A percentile compares a stretch with the other conserved stretches of the same genome.
Evolutionary conservation across 768 basidiomycete genomes (phyloP).

Genomic region (Flagelloscypha sp.): DNA sequence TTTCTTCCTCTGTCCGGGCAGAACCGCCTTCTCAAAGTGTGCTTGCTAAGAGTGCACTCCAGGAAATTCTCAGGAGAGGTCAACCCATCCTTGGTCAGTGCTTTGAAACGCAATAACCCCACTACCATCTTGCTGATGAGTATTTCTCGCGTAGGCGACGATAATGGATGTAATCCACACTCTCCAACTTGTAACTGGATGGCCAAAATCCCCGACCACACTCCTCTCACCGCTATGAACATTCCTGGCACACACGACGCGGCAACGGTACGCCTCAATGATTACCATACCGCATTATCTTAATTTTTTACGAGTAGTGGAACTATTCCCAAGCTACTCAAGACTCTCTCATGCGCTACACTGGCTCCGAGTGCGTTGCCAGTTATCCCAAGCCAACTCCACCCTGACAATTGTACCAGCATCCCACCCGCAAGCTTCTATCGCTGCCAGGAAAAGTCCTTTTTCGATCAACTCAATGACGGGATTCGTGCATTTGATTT

Average conservation of each 20-base stretch:
- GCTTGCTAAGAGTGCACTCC: too few species aligned
- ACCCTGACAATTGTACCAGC: slow-evolving; percentile 12
- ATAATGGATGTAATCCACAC: slow-evolving; percentile 26
- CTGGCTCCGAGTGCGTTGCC: slow-evolving; percentile 20
- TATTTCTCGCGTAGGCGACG: slow-evolving; percentile 12
- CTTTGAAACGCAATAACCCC: too few species aligned
- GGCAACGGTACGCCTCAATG: too few species aligned
- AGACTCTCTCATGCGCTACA: slow-evolving; percentile 32
- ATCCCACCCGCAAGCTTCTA: slow-evolving; percentile 26
- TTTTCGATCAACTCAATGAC: slow-evolving; percentile 37
- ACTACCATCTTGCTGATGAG: slow-evolving; percentile 1
- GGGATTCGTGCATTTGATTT: slow-evolving; percentile 45
- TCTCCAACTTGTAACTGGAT: slow-evolving; percentile 37
- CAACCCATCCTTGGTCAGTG: slow-evolving; percentile 24
- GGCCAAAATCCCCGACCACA: slow-evolving; percentile 33
- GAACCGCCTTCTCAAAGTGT: too few species aligned
- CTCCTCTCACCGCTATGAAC: slow-evolving; percentile 38
- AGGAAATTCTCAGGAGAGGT: slow-evolving; percentile 21
- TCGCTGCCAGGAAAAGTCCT: slow-evolving; percentile 38
- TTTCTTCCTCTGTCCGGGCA: too few species aligned
- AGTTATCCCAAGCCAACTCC: background rate
- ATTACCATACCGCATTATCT: too few species aligned
- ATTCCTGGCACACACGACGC: slow-evolving; percentile 47
- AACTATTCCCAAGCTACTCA: slow-evolving; percentile 36
- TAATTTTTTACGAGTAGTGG: too few species aligned